Conservation (phyloP, 495 filamentous ascomycete species). For the Pseudotulostoma volvatum region DNA sequence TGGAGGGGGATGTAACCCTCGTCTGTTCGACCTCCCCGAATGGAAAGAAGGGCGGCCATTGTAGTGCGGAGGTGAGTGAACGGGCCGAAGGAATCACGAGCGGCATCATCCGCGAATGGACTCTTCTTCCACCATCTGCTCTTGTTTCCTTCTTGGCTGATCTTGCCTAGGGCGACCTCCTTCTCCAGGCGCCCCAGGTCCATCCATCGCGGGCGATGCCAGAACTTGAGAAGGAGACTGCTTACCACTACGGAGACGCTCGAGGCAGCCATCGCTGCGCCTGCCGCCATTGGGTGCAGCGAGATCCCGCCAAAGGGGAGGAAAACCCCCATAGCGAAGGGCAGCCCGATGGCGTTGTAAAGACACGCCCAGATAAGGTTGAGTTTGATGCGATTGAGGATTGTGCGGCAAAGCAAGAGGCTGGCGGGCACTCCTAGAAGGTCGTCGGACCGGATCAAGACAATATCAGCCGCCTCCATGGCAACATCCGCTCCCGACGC, state of each 20-base stretch:
- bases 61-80: constrained; percentile 1
- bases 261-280: constrained; percentile 82
- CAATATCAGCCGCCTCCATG: constrained; percentile 92
- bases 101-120: not conserved
- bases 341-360: constrained; percentile 85
- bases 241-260: constrained; percentile 82
- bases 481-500: constrained; percentile 89
- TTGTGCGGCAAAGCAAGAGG: constrained; percentile 63
- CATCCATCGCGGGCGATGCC: constrained; percentile 85
- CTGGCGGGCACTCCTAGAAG: constrained; percentile 81
- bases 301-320: constrained; percentile 76
- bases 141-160: constrained; percentile 4
- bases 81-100: not conserved
- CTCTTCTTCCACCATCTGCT: constrained; percentile 18
- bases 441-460: constrained; percentile 84
- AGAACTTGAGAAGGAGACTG: constrained; percentile 70
- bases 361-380: constrained; percentile 84
- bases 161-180: constrained; percentile 11
- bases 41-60: constrained; percentile 9
- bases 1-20: constrained; percentile 30
- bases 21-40: constrained; percentile 15
- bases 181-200: constrained; percentile 48
- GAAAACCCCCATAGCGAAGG: constrained; percentile 90
- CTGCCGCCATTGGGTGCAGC: constrained; percentile 88
- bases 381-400: constrained; percentile 84